Evolutionary conservation across 768 basidiomycete species (phyloP).

Genomic region (Fomitopsis pulvina): DNA sequence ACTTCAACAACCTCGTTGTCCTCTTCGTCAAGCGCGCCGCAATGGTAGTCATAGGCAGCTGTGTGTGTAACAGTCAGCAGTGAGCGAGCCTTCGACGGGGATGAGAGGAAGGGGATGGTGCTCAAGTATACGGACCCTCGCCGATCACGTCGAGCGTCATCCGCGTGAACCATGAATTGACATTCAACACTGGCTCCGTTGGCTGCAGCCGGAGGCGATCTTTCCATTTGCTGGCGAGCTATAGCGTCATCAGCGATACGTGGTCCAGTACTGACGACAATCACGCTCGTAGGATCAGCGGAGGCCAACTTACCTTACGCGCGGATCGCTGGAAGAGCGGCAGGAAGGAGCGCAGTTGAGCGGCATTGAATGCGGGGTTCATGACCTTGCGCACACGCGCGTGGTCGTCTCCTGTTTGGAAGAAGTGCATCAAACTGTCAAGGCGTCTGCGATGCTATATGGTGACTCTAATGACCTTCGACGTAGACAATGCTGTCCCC

Average conservation of each 20-base stretch:
- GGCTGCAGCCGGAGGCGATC: constrained; percentile 9
- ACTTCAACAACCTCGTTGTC: constrained; percentile 15
- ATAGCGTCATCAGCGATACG: neutral
- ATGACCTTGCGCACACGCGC: constrained; percentile 18
- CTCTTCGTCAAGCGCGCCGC: constrained; percentile 17
- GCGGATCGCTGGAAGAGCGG: constrained; percentile 16
- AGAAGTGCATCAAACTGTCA: neutral
- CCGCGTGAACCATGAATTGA: constrained; percentile 15
- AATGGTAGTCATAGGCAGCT: constrained; percentile 22
- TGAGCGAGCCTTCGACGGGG: no score
- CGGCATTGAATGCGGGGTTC: constrained; percentile 17
- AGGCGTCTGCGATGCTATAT: no score
- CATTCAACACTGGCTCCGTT: constrained; percentile 9
- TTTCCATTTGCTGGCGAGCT: constrained; percentile 22
- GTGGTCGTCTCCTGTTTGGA: constrained; percentile 12
- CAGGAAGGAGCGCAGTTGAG: constrained; percentile 17
- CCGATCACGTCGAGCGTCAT: constrained; percentile 24
- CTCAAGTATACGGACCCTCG: constrained; percentile 9
- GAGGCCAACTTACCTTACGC: constrained; percentile 12
- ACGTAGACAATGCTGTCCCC: constrained; percentile 13
- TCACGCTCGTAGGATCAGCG: neutral
- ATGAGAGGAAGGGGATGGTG: neutral
- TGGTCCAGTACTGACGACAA: neutral
- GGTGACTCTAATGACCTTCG: constrained; percentile 8
- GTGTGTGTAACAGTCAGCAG: neutral